phyloP scores from a whole-genome alignment of 176 grass and related monocot species.

The Coix lacrymajobi region DNA sequence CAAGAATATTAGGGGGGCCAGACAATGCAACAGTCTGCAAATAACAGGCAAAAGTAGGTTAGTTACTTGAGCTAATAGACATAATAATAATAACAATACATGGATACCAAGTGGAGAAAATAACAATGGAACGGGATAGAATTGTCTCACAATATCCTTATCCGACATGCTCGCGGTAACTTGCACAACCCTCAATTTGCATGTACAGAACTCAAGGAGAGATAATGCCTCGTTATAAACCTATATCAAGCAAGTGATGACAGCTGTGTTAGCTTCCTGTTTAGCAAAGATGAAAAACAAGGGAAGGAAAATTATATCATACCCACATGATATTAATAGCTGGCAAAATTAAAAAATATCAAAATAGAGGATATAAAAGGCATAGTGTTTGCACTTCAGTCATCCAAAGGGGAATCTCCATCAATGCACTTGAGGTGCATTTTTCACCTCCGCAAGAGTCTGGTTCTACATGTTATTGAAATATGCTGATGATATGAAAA shows the following conservation, averaged over 20 bases:
- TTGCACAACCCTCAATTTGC: constrained; percentile 77
- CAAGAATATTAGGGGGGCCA: constrained; percentile 76
- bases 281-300: background rate
- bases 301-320: background rate
- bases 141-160: constrained; percentile 67
- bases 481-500: background rate
- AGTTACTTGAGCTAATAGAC: constrained; percentile 16
- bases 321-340: background rate
- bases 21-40: constrained; percentile 64
- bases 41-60: constrained; percentile 10
- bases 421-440: background rate
- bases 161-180: constrained; percentile 64
- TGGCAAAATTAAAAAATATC: background rate
- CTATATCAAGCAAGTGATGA: constrained; percentile 25
- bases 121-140: background rate
- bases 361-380: background rate
- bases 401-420: background rate
- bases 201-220: constrained; percentile 78
- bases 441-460: background rate
- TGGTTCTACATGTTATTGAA: background rate
- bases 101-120: background rate
- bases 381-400: constrained; percentile 4
- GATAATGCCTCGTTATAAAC: constrained; percentile 75
- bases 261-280: background rate
- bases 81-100: background rate